phyloP scores from a whole-genome alignment of 2,329 filamentous ascomycete genomes.

The Botrytis porri region DNA sequence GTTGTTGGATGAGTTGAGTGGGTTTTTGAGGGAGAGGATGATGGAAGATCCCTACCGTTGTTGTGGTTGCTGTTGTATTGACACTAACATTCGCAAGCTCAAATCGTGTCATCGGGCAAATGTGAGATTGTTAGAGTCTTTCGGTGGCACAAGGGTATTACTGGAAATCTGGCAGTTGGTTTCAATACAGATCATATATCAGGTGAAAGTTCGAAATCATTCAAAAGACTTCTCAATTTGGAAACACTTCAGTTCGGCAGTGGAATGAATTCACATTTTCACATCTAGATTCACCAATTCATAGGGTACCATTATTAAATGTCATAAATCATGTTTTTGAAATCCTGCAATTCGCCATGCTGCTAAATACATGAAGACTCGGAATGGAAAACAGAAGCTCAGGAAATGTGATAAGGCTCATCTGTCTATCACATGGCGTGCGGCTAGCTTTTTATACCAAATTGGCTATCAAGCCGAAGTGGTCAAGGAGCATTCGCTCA shows the following conservation, averaged over 20 bases:
- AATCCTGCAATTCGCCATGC: slow-evolving; percentile 35
- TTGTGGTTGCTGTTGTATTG: background rate
- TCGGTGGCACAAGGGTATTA: background rate
- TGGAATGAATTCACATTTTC: too few species aligned
- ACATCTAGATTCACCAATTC: background rate
- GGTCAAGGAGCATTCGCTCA: slow-evolving; percentile 29
- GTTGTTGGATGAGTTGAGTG: background rate
- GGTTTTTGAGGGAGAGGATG: background rate
- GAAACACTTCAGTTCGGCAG: too few species aligned
- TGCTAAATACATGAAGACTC: slow-evolving; percentile 35
- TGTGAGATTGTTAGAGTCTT: background rate
- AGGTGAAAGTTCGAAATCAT: background rate
- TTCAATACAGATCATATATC: background rate
- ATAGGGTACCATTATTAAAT: background rate
- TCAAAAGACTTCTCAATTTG: background rate
- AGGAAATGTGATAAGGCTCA: slow-evolving; percentile 28
- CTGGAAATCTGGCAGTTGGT: background rate
- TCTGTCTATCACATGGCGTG: slow-evolving; percentile 31
- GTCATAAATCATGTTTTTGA: slow-evolving; percentile 25
- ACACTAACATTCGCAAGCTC: background rate
- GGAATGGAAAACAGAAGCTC: slow-evolving; percentile 29
- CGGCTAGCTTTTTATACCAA: slow-evolving; percentile 33
- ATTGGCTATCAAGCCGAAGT: slow-evolving; percentile 26
- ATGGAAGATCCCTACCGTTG: background rate
- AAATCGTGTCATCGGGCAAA: background rate